These are phyloP conservation scores for Quercus lobata DNA, from an alignment of 331 rosid species.

Conservation along the genomic window DNA sequence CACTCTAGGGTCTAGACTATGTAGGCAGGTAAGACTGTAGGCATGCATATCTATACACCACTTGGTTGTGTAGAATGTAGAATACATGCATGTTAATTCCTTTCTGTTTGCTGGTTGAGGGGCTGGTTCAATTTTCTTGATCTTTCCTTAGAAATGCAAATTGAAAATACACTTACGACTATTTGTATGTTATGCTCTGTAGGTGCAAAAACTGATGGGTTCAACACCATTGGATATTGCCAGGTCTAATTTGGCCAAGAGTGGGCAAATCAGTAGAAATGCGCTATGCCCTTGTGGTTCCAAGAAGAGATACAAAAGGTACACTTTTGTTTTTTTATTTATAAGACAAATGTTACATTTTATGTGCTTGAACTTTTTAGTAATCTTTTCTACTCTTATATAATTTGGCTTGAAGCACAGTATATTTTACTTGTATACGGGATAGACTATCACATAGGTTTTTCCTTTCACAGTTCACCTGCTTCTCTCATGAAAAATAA, in stretches of 20 bases:
- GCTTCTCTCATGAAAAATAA: background rate
- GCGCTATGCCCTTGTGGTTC: constrained; percentile 95
- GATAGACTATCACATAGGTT: background rate
- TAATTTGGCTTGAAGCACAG: background rate
- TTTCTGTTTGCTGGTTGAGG: background rate
- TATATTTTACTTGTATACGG: background rate
- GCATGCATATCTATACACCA: too few relatives aligned
- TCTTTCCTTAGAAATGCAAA: background rate
- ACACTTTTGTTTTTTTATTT: background rate
- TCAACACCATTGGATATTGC: constrained; percentile 77
- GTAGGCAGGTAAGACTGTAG: background rate
- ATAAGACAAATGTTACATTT: constrained; percentile 53
- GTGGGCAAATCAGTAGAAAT: constrained; percentile 86
- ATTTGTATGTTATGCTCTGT: constrained; percentile 14
- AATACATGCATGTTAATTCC: background rate
- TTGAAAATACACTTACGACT: background rate
- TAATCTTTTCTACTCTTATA: background rate
- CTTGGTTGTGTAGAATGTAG: constrained; percentile 9
- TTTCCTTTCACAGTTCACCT: background rate
- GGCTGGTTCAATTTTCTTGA: constrained; percentile 6
- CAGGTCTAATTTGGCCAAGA: constrained; percentile 75
- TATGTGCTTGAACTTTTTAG: background rate
- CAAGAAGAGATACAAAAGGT: constrained; percentile 93
- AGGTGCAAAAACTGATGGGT: constrained; percentile 90
- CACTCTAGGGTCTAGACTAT: background rate